Evolutionary conservation across 768 basidiomycete species (phyloP), one percentile per base, ranked within the genome.

Genomic region (Auricularia heimuer): DNA sequence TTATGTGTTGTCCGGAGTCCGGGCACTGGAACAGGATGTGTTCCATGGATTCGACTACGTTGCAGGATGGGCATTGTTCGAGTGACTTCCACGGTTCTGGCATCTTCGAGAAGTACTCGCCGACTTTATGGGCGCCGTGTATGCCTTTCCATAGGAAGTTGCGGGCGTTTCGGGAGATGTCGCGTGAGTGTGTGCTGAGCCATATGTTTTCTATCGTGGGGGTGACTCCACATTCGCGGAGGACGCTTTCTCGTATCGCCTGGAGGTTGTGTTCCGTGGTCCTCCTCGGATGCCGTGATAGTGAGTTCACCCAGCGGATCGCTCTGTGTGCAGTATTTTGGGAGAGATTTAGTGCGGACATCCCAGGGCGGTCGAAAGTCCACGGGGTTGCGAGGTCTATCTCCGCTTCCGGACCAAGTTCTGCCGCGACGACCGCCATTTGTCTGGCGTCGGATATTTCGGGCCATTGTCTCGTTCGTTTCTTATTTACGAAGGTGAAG

Each of bases 21-120:
- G 62, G 29, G 64, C 71, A 72, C 33, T 67, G 63, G 3, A 67
- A 65, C 1, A 72, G 67, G 37, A 72, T 72, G 58, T 72, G 70
- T 10, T 67, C 69, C 66, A 70, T 68, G 0, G 65, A 36, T 3
- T 71, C 71, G 0, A 60, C 35, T 14, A 54, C 42, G 0, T 61
- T 64, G 51, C 72, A 73, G 2, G 56, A n/a, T 1, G 21, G 18
- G 56, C 72, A 71, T 14, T 35, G 29, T n/a, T 34, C 63, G 1
- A 68, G 3, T 24, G 67, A 67, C 42, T 66, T 64, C 2, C 51
- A 29, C 63, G 58, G 42, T 21, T 60, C 37, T 21, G 24, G 39
- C 34, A 62, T 61, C 4, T 60, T 44, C 7, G 51, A 16, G 21
- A 62, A 71, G n/a, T 72, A 65, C 1, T 54, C 45, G 11, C 71